phyloP scores from a whole-genome alignment of 2,329 filamentous ascomycete genomes.

The Clathrospora elynae region DNA sequence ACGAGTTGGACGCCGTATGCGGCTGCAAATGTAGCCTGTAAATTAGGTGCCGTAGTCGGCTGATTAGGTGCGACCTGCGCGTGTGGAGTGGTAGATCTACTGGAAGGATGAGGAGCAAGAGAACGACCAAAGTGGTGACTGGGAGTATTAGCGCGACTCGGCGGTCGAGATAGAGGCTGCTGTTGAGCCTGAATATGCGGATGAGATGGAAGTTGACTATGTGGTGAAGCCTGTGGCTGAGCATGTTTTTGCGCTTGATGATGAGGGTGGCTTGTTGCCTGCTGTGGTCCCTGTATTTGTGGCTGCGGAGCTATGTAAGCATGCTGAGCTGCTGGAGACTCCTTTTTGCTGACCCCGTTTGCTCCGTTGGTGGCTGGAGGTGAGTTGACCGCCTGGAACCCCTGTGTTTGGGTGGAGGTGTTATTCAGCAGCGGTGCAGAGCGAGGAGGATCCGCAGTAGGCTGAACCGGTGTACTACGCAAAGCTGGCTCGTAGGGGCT shows the following conservation, averaged over 20 bases:
- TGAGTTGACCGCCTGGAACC: constrained; percentile 20
- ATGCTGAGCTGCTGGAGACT: constrained; percentile 30
- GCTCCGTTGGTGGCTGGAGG: constrained; percentile 19
- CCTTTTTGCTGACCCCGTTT: constrained; percentile 25
- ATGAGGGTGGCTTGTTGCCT: constrained; percentile 7
- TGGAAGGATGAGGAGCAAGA: constrained; percentile 33
- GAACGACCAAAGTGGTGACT: constrained; percentile 27
- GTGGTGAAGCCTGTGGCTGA: constrained; percentile 14
- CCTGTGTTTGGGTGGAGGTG: constrained; percentile 12
- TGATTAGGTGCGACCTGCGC: constrained; percentile 28
- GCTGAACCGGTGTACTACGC: constrained; percentile 16
- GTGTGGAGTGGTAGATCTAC: constrained; percentile 38
- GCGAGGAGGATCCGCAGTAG: constrained; percentile 18
- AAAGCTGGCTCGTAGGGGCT: constrained; percentile 40
- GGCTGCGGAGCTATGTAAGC: constrained; percentile 28
- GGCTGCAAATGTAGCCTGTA: constrained; percentile 14
- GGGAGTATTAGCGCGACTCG: constrained; percentile 35
- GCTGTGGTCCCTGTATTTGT: constrained; percentile 19
- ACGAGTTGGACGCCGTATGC: constrained; percentile 28
- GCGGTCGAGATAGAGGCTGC: constrained; percentile 23
- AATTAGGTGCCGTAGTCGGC: constrained; percentile 19
- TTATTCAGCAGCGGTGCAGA: constrained; percentile 20
- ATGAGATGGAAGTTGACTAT: constrained; percentile 20
- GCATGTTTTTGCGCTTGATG: constrained; percentile 12
- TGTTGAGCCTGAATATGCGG: constrained; percentile 25